Percentiles rank a stretch among this genome's conserved stretches.
phyloP scores from a whole-genome alignment of 2,329 filamentous ascomycete species.

The Aspergillus pseudoglaucus region DNA sequence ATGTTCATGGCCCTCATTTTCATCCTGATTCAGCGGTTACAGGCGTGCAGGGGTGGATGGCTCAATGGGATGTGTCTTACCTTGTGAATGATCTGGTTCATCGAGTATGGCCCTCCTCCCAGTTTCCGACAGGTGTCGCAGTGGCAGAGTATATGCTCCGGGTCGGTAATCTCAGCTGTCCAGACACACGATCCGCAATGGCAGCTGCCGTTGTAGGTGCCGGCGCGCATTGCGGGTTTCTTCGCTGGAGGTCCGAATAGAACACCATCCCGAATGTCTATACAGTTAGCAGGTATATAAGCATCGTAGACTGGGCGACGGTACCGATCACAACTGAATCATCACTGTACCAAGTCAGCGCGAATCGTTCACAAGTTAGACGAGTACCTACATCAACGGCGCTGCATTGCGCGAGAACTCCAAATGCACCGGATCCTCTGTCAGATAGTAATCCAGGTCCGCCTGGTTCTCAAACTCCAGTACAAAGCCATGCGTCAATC shows the following conservation, averaged over 20 bases:
- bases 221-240: not conserved
- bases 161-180: conserved; percentile 4
- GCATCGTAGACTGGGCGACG: not conserved
- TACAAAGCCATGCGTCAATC: conserved; percentile 4
- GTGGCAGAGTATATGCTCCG: conserved; percentile 3
- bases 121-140: conserved; percentile 5
- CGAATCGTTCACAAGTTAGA: too few relatives aligned
- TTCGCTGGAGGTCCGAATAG: conserved; percentile 1
- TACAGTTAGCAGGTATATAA: not conserved
- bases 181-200: conserved; percentile 1
- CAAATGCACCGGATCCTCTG: not conserved
- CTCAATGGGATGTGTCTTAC: not conserved
- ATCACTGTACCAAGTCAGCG: not conserved
- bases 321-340: not conserved
- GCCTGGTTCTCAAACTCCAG: conserved; percentile 3
- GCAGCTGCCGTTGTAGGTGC: conserved; percentile 2
- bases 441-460: not conserved
- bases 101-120: conserved; percentile 1
- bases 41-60: too few relatives aligned
- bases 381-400: not conserved
- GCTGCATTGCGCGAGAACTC: not conserved
- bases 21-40: too few relatives aligned
- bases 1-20: too few relatives aligned
- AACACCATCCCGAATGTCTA: conserved; percentile 1
- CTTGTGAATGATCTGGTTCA: not conserved